phyloP scores from a whole-genome alignment of 257 asterid genomes.

The Agastache rugosa region DNA sequence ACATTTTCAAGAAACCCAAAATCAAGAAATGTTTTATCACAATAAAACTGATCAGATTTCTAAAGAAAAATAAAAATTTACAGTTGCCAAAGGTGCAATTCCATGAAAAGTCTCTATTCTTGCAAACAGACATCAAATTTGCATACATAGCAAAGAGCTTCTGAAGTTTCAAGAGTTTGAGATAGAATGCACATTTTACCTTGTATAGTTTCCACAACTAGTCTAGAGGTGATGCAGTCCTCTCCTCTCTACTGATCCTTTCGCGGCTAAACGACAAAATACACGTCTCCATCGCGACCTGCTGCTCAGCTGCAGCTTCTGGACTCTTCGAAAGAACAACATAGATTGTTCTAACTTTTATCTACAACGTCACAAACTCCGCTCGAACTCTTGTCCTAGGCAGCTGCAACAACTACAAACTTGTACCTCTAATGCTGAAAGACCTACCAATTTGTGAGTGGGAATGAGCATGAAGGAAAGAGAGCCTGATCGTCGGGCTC shows the following conservation, averaged over 20 bases:
- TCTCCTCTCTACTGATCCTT: conserved; percentile 12
- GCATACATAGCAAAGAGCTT: conserved; percentile 11
- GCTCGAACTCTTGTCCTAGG: conserved; percentile 5
- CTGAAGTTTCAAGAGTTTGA: conserved; percentile 12
- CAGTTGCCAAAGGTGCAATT: conserved; percentile 17
- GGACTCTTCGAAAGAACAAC: conserved; percentile 29
- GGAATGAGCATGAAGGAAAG: conserved; percentile 43
- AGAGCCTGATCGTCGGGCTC: conserved; percentile 67
- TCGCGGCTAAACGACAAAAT: background rate
- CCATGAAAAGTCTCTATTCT: conserved; percentile 16
- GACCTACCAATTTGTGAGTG: conserved; percentile 55
- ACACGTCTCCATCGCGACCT: background rate
- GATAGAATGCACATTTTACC: background rate
- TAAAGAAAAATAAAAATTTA: conserved; percentile 8
- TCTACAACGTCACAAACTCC: conserved; percentile 24
- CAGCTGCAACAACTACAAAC: conserved; percentile 32
- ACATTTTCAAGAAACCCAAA: background rate
- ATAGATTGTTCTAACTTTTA: conserved; percentile 28
- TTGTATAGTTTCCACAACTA: conserved; percentile 7
- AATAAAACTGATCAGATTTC: conserved; percentile 8
- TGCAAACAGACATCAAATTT: conserved; percentile 20
- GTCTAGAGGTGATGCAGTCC: background rate
- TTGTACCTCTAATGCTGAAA: conserved; percentile 44
- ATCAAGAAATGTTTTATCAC: background rate
- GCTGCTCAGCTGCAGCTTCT: conserved; percentile 4